Evolutionary conservation across 2,329 filamentous ascomycete genomes (phyloP).

Genomic region (Fusarium sp.): DNA sequence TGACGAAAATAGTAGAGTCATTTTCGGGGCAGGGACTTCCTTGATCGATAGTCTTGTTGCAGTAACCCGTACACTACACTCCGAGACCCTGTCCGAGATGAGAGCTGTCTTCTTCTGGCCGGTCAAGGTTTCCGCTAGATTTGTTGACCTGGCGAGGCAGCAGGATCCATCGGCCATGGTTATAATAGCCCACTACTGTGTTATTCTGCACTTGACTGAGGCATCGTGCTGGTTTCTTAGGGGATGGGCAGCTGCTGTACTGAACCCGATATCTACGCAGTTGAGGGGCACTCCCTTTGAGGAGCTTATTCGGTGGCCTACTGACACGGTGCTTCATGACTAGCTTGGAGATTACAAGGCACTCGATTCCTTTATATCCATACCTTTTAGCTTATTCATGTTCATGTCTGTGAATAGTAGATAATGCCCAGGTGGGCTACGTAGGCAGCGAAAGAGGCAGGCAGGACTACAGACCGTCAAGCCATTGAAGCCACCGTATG

Average conservation of each 20-base stretch:
- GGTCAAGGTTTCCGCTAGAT: background rate
- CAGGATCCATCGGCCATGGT: background rate
- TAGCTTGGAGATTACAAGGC: background rate
- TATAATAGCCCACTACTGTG: background rate
- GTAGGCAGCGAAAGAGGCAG: background rate
- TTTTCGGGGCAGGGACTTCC: background rate
- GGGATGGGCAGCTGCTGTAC: background rate
- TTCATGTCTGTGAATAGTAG: background rate
- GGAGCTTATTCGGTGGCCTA: background rate
- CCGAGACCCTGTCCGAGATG: background rate
- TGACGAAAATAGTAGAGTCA: background rate
- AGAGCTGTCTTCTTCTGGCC: background rate
- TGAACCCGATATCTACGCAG: background rate
- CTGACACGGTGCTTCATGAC: background rate
- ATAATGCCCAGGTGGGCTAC: background rate
- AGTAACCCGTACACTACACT: background rate
- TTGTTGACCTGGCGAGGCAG: background rate
- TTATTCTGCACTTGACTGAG: background rate
- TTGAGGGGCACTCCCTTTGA: background rate
- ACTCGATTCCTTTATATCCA: background rate
- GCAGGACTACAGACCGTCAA: background rate
- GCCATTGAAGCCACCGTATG: background rate
- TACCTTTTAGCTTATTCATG: background rate
- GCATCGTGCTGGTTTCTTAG: background rate
- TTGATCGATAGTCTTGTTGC: background rate